These are phyloP conservation scores for Dioscorea cayenensis DNA, from an alignment of 116 monocot genomes.

Conservation along the genomic window DNA sequence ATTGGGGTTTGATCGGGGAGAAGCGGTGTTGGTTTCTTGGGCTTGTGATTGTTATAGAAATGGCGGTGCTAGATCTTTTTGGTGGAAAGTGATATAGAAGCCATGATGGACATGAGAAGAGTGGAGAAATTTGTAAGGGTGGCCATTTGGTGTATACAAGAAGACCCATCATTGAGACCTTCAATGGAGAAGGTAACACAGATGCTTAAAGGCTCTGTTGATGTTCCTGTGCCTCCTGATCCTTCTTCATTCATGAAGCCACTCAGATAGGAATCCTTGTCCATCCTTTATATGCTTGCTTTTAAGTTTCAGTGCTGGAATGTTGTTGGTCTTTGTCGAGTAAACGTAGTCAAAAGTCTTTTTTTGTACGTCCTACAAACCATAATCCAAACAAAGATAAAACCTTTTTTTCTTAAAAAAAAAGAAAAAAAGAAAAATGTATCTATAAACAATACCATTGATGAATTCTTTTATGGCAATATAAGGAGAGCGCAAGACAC, in stretches of 20 bases:
- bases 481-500: constrained; percentile 31
- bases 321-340: too few species aligned
- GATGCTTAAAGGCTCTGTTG: constrained; percentile 29
- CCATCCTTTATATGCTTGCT: not conserved
- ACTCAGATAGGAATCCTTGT: not conserved
- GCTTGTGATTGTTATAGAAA: constrained; percentile 27
- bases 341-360: not conserved
- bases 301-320: too few species aligned
- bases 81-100: constrained; percentile 27
- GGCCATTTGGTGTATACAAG: constrained; percentile 38
- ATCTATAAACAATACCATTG: constrained; percentile 7
- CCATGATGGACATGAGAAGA: constrained; percentile 5
- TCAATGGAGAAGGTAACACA: constrained; percentile 36
- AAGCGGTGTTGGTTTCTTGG: constrained; percentile 17
- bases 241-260: constrained; percentile 2
- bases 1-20: constrained; percentile 3
- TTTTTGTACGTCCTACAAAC: not conserved
- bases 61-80: constrained; percentile 20
- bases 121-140: constrained; percentile 35
- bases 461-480: constrained; percentile 27
- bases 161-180: constrained; percentile 39
- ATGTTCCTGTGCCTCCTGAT: constrained; percentile 14
- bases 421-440: not conserved
- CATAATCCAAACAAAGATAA: not conserved
- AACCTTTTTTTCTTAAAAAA: too few species aligned